Evolutionary conservation across 768 basidiomycete genomes (phyloP).

Genomic region (Leccinum subgranulosum): DNA sequence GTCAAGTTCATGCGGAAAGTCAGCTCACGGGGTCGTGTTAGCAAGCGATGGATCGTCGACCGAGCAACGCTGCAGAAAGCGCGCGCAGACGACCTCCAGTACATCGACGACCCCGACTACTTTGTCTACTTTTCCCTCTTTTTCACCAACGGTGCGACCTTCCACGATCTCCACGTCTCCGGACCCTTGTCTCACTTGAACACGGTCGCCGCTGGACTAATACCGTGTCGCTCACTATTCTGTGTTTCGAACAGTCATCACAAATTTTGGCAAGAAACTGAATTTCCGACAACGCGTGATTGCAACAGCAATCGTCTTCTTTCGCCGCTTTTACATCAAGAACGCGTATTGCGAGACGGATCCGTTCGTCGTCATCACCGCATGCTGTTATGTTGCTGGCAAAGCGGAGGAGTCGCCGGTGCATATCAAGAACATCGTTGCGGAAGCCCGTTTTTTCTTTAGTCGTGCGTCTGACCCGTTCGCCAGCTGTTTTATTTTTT

Average conservation of each 20-base stretch:
- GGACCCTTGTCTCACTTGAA: not conserved
- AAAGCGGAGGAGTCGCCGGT: constrained; percentile 97
- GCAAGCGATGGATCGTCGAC: constrained; percentile 92
- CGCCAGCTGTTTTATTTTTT: not conserved
- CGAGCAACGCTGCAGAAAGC: constrained; percentile 70
- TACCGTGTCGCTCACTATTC: not conserved
- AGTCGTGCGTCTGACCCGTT: constrained; percentile 46
- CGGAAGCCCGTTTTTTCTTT: constrained; percentile 78
- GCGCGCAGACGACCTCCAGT: constrained; percentile 73
- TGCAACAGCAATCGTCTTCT: constrained; percentile 93
- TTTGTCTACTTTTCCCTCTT: constrained; percentile 84
- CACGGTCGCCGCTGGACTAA: not conserved
- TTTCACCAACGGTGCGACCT: constrained; percentile 71
- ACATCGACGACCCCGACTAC: constrained; percentile 73
- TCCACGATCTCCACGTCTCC: not conserved
- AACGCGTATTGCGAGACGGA: constrained; percentile 96
- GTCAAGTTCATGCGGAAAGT: constrained; percentile 4
- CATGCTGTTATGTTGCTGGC: constrained; percentile 93
- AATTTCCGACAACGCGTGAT: constrained; percentile 85
- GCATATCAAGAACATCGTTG: constrained; percentile 89
- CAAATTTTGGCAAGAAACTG: constrained; percentile 82
- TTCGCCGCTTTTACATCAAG: constrained; percentile 95
- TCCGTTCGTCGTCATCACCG: constrained; percentile 86
- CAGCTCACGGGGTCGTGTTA: constrained; percentile 33
- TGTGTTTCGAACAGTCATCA: constrained; percentile 54